Evolutionary conservation across 2,329 filamentous ascomycete genomes (phyloP), one percentile per base, ranked within the genome.

Genomic region (Incumbomyces delicatus): DNA sequence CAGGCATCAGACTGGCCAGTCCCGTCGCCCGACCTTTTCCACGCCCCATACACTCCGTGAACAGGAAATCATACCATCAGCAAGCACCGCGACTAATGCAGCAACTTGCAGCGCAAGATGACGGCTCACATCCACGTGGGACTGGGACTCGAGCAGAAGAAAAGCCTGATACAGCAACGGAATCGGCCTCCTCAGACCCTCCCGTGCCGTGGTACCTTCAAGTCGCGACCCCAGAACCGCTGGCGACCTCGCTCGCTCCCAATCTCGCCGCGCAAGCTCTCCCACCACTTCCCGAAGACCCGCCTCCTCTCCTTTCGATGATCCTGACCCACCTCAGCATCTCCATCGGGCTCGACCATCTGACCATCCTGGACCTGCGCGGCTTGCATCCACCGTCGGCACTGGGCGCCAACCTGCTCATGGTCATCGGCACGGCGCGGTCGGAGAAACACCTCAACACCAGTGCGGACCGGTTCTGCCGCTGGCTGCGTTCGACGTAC

Each of bases 371-470:
- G 40, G 92, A 98, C 60, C 73, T 98, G 29, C 86, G 92, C 47
- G 70, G 78, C 32, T 74, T 96, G 41, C 85, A 95, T 57, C 88
- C 89, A 1, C 85, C 89, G 0, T 82, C 90, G 0, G 89, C 89
- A 0, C 75, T 98, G 1, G 92, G 92, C 1, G 79, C 86, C 1
- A 89, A 90, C 58, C 74, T 95, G 22, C 75, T 98, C 45, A 96
- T 96, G 92, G 68, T 98, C 27, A 80, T 98, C 53, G 88, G 85
- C 34, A 95, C 88, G 7, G 87, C 90, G 12, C 83, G 92, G 49
- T 94, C 87, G 58, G 87, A 95, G 64, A 88, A 90, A 44, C 92
- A 98, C 68, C 72, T 98, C 31, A 90, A 95, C 60, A 83, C 95
- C 17, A 87, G 87, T 1, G 87, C 89, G 0, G 88, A 94, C 60